A percentile compares a stretch with the other conserved stretches of the same genome.
phyloP scores from a whole-genome alignment of 2,329 filamentous ascomycete species.

The Aspergillus ochraceus region DNA sequence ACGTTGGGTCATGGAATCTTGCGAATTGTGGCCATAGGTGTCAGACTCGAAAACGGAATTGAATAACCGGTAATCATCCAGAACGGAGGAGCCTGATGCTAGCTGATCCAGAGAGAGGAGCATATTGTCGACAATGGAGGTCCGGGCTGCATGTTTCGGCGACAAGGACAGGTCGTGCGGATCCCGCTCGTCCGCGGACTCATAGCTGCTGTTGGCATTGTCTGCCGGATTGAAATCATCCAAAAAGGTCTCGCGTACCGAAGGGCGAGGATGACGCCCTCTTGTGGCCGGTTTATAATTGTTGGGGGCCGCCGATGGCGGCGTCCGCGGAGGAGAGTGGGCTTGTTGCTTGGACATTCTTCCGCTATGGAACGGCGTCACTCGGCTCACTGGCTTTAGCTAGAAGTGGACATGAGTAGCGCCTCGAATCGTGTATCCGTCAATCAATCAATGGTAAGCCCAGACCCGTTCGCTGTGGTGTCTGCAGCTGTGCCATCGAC shows the following conservation, averaged over 20 bases:
- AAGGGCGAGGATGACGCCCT: slow-evolving; percentile 28
- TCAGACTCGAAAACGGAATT: slow-evolving; percentile 45
- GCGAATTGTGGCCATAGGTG: slow-evolving; percentile 30
- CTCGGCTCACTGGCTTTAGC: background rate
- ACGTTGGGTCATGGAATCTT: slow-evolving; percentile 31
- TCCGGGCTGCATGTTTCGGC: slow-evolving; percentile 73
- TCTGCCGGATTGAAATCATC: slow-evolving; percentile 37
- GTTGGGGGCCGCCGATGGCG: slow-evolving; percentile 36
- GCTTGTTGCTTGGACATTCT: slow-evolving; percentile 30
- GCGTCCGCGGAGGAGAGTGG: slow-evolving; percentile 42
- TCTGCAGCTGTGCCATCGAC: background rate
- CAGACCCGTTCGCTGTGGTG: background rate
- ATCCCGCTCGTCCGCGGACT: slow-evolving; percentile 43
- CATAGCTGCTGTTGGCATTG: slow-evolving; percentile 31
- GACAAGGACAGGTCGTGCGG: slow-evolving; percentile 80
- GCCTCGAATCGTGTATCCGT: background rate
- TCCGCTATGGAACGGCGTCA: slow-evolving; percentile 15
- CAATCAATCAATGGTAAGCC: slow-evolving; percentile 12
- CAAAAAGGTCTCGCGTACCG: slow-evolving; percentile 44
- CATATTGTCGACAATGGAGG: slow-evolving; percentile 95
- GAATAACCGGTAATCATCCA: slow-evolving; percentile 39
- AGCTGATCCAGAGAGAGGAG: slow-evolving; percentile 88
- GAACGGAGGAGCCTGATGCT: slow-evolving; percentile 46
- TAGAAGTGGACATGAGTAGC: background rate
- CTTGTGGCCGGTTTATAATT: slow-evolving; percentile 33